These are phyloP conservation scores for Brettanomyces naardenensis DNA, from an alignment of 805 yeast species.

Conservation along the genomic window DNA sequence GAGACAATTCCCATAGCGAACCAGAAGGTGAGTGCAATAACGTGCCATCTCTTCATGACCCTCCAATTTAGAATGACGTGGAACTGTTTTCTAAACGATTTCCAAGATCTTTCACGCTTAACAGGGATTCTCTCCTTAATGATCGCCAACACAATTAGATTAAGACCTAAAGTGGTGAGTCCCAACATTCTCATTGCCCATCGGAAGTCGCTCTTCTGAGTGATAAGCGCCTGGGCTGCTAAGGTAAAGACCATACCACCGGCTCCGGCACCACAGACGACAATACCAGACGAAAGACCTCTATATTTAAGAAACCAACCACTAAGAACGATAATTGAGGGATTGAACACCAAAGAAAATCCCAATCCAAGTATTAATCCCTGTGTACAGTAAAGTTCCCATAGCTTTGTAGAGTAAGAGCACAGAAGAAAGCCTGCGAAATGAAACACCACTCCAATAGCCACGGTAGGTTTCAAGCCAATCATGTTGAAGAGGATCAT, in stretches of 20 bases:
- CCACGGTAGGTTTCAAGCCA: slow-evolving; percentile 16
- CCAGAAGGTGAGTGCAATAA: slow-evolving; percentile 15
- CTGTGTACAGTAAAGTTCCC: slow-evolving; percentile 46
- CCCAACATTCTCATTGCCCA: slow-evolving; percentile 39
- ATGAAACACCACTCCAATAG: slow-evolving; percentile 34
- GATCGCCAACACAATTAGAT: slow-evolving; percentile 32
- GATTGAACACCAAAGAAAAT: slow-evolving; percentile 42
- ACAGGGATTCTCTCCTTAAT: slow-evolving; percentile 34
- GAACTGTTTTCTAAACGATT: slow-evolving; percentile 7
- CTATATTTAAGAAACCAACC: slow-evolving; percentile 45
- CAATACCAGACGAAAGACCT: slow-evolving; percentile 33
- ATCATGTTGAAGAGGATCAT: slow-evolving; percentile 10
- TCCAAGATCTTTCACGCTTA: slow-evolving; percentile 8
- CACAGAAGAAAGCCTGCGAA: slow-evolving; percentile 43
- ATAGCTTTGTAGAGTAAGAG: slow-evolving; percentile 39
- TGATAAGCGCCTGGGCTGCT: slow-evolving; percentile 28
- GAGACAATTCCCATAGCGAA: slow-evolving; percentile 30
- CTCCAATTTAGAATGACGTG: slow-evolving; percentile 9
- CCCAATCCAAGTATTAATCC: slow-evolving; percentile 45
- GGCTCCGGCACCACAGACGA: slow-evolving; percentile 32
- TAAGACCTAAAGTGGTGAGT: slow-evolving; percentile 29
- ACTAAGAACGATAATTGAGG: slow-evolving; percentile 40
- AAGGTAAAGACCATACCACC: slow-evolving; percentile 33
- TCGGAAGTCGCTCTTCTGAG: slow-evolving; percentile 31
- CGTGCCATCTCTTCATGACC: slow-evolving; percentile 13